These are phyloP conservation scores for Trichophyton simii DNA, from an alignment of 2,329 filamentous ascomycete species.

Conservation along the genomic window DNA sequence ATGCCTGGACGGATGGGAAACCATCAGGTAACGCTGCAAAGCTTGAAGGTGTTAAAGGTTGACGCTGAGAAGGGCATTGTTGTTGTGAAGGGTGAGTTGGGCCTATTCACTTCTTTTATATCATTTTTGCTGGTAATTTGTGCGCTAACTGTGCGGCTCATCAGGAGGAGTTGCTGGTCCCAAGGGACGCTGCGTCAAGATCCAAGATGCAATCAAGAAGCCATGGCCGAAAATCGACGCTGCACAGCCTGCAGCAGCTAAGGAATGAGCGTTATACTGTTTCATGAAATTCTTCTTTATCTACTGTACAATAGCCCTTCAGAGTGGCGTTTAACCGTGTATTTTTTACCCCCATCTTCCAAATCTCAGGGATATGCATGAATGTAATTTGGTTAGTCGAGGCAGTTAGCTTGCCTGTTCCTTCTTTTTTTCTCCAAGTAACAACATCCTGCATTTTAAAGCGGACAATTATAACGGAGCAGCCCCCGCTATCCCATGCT, in stretches of 20 bases:
- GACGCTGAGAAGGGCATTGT: constrained; percentile 79
- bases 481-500: background rate
- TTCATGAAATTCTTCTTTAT: constrained; percentile 2
- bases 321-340: constrained; percentile 3
- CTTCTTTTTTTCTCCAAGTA: background rate
- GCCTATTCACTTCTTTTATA: background rate
- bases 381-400: background rate
- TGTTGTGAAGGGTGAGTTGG: constrained; percentile 60
- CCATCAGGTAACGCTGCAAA: constrained; percentile 78
- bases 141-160: constrained; percentile 6
- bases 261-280: constrained; percentile 1
- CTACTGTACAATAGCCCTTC: constrained; percentile 2
- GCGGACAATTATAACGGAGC: background rate
- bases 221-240: constrained; percentile 47
- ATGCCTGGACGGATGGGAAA: constrained; percentile 96
- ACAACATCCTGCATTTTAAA: background rate
- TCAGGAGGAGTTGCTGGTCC: constrained; percentile 66
- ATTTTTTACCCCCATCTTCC: background rate
- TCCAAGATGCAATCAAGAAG: constrained; percentile 89
- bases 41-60: constrained; percentile 76
- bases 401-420: background rate
- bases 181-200: constrained; percentile 68
- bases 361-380: background rate
- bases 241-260: background rate
- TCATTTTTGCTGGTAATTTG: background rate